Base-by-base conservation (phyloP, 2,329 filamentous ascomycete species). In the Pseudogymnoascus sp. region DNA sequence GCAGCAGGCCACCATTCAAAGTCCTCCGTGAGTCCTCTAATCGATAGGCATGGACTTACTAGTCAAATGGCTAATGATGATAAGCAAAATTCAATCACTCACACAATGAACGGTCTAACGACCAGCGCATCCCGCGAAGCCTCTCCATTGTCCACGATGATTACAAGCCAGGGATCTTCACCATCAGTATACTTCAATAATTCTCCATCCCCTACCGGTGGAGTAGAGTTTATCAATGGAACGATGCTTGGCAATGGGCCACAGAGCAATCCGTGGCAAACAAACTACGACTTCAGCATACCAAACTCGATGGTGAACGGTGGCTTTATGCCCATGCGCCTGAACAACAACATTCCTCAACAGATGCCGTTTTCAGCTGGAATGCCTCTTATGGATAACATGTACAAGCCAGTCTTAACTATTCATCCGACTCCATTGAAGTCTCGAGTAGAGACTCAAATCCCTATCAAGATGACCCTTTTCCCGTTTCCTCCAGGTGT, bases 391-490 rank as follows among this genome's bases (percentile, higher is more conserved):
- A 65, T 68, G 62, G 63, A 63, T 9, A 63, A 58, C 39, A 63
- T 62, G 36, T 67, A 70, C 57, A 72, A 75, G 36, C 76, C 77
- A 21, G 68, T 74, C 59, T 73, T 90, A 39, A 82, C 80, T 10
- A 83, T 90, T 44, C 80, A 86, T 64, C 84, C 85, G 4, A 89
- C 84, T 3, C 87, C 87, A 4, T 72, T 84, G 62, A 97, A 97
- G 74, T 96, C 92, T 13, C 86, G 94, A 21, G 94, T 97, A 15
- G 94, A 99, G 77, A 97, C 94, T 0, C 94, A 97, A 72, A 97
- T 97, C 67, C 90, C 89, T 7, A 90, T 97, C 67, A 87, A 87
- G 69, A 81, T 97, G 74, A 88, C 86, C 0, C 75, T 97, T 39
- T 87, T 85, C 62, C 85, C 89, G 17, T 78, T 96, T 54, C 92